Evolutionary conservation across 192 early-diverging fungal species (phyloP), one percentile per base, ranked within the genome.

Genomic region (Coemansia javaensis): DNA sequence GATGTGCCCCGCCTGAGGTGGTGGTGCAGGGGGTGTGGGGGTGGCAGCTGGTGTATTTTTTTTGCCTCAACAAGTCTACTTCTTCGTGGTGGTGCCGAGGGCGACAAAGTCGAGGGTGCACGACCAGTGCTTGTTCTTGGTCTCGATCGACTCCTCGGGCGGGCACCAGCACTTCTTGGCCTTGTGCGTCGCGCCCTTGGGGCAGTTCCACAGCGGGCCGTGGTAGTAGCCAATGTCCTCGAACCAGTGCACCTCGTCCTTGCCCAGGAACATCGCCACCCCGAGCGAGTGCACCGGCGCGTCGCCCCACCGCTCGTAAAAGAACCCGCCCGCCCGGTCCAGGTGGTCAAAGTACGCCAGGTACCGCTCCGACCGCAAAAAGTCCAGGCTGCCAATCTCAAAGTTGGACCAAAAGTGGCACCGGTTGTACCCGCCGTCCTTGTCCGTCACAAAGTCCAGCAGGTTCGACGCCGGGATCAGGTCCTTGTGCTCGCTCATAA

Each of bases 331-430:
- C 4, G 70, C 44, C 48, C 25, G 25, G 25, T 92, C 90, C n/a
- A 92, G 64, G 27, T 81, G 76, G 18, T 82, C 63, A 53, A 88
- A 86, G 53, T 78, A 88, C 28, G 75, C 65, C 8, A 64, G 37
- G 56, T 87, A 87, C 24, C 60, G 32, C 7, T 70, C 48, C 32
- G 65, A 75, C n/a, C 79, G 60, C 31, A 81, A 78, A 7, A 85
- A 69, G 38, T 83, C 68, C 5, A 87, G 47, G 33, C 76, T 69
- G 2, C 77, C 86, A 52, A 88, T 88, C 59, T 88, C 86, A 64
- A 88, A 88, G 45, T 88, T 88, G 38, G 61, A 66, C 86, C 86
- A 88, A 39, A n/a, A n/a, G n/a, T n/a, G n/a, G n/a, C n/a, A n/a
- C n/a, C n/a, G n/a, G n/a, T n/a, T n/a, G n/a, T n/a, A 88, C 86